These are phyloP conservation scores for Capsicum rhomboideum DNA, from an alignment of 257 asterid genomes.

Conservation along the genomic window DNA sequence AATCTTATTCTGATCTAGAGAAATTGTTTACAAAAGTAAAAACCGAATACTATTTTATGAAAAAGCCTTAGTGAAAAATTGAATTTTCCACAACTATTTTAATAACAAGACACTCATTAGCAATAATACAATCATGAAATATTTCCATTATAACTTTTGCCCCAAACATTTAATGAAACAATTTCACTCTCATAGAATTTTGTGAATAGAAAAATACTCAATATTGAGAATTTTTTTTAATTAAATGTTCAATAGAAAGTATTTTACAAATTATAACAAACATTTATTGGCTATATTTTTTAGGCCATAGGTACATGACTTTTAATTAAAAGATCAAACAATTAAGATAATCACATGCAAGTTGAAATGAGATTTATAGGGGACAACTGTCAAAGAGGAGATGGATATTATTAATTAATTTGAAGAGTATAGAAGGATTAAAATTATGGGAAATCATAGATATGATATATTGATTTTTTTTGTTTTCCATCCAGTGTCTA, in stretches of 20 bases:
- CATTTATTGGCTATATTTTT: background rate
- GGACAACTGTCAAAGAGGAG: constrained; percentile 49
- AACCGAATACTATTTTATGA: too few species aligned
- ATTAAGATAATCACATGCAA: constrained; percentile 34
- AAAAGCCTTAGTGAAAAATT: too few species aligned
- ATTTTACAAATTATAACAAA: background rate
- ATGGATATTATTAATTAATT: background rate
- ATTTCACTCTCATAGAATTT: background rate
- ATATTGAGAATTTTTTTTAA: background rate
- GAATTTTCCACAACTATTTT: too few species aligned
- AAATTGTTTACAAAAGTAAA: too few species aligned
- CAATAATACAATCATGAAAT: too few species aligned
- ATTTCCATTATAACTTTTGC: too few species aligned
- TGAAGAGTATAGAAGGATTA: background rate
- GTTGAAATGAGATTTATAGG: background rate
- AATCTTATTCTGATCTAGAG: too few species aligned
- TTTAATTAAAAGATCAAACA: constrained; percentile 31
- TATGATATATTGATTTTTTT: constrained; percentile 22
- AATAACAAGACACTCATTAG: too few species aligned
- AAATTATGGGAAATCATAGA: constrained; percentile 20
- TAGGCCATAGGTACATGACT: background rate
- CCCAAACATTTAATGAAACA: background rate
- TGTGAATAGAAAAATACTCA: background rate
- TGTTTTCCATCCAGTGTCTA: too few species aligned
- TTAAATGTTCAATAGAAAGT: background rate